A percentile compares a stretch with the other conserved stretches of the same genome.
Conservation (phyloP, 2,329 filamentous ascomycete species). For the Diaporthe sp. region DNA sequence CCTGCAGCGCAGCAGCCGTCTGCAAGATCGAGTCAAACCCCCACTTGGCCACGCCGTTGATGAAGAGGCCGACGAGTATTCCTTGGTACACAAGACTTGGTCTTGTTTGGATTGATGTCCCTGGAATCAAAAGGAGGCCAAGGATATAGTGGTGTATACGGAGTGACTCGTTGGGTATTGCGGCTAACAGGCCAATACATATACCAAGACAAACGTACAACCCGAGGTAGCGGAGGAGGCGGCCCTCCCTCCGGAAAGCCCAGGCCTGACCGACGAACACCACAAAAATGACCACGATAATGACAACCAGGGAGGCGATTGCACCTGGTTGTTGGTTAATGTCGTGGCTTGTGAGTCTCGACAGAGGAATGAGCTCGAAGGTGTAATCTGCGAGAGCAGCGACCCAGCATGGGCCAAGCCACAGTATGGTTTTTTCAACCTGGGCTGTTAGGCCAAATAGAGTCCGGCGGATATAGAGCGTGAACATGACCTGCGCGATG, state of each 20-base stretch:
- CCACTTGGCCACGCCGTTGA: slow-evolving; percentile 84
- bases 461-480: slow-evolving; percentile 69
- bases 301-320: slow-evolving; percentile 72
- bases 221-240: slow-evolving; percentile 73
- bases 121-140: slow-evolving; percentile 77
- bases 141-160: slow-evolving; percentile 85
- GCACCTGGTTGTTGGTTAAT: slow-evolving; percentile 78
- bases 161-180: slow-evolving; percentile 70
- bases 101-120: slow-evolving; percentile 78
- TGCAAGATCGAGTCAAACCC: slow-evolving; percentile 81
- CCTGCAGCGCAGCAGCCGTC: slow-evolving; percentile 72
- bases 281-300: slow-evolving; percentile 73
- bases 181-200: slow-evolving; percentile 67
- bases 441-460: slow-evolving; percentile 72
- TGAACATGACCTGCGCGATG: slow-evolving; percentile 77
- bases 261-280: slow-evolving; percentile 78
- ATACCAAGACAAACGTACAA: slow-evolving; percentile 71
- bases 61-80: slow-evolving; percentile 78
- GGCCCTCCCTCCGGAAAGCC: slow-evolving; percentile 76
- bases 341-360: slow-evolving; percentile 78
- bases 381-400: slow-evolving; percentile 83
- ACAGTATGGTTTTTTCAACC: slow-evolving; percentile 78
- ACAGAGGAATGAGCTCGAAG: slow-evolving; percentile 79
- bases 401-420: slow-evolving; percentile 79
- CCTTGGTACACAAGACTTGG: slow-evolving; percentile 79